Evolutionary conservation across 2,329 filamentous ascomycete species (phyloP), one percentile per base, ranked within the genome.

Genomic region (Monilinia polystroma): DNA sequence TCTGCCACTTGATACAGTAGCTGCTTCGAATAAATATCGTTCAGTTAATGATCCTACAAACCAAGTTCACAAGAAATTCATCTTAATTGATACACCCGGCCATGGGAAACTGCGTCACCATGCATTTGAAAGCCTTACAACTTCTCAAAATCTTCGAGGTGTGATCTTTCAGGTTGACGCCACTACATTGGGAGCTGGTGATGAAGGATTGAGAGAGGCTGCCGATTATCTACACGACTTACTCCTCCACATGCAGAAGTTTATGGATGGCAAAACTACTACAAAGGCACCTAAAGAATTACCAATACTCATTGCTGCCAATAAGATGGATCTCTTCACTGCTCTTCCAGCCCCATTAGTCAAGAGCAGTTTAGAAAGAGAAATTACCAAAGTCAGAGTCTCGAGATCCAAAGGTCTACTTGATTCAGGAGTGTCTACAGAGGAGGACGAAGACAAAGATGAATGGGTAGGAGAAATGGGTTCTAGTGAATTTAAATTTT

Each of bases 251-350:
- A 82, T 99, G 67, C 95, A 98, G 80, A 90, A 89, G 78, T 84
- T 89, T 57, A 84, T 87, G 59, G 84, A 85, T 41, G 66, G 63
- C 79, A 69, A 79, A 51, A 87, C 84, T 70, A 83, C 83, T 1
- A 81, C 83, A 56, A 88, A 87, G 72, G 82, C 81, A 0, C 83
- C 85, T 0, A 79, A 81, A 29, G 82, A 85, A 29, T 83, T 95
- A 11, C 88, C 91, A 0, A 84, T 99, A 10, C 83, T 99, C 47
- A 82, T 99, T 45, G 93, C 93, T 1, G 93, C 93, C 64, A 99
- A 98, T 79, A 99, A 99, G 83, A 85, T 93, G 76, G 95, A 99
- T 77, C 83, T 99, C 0, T 99, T 99, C 77, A 97, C 95, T 0
- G 92, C 94, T 10, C 80, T 97, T 63, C 95, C 95, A 0, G 86